Conservation (phyloP, 768 basidiomycete genomes). For the Lactarius hatsudake region DNA sequence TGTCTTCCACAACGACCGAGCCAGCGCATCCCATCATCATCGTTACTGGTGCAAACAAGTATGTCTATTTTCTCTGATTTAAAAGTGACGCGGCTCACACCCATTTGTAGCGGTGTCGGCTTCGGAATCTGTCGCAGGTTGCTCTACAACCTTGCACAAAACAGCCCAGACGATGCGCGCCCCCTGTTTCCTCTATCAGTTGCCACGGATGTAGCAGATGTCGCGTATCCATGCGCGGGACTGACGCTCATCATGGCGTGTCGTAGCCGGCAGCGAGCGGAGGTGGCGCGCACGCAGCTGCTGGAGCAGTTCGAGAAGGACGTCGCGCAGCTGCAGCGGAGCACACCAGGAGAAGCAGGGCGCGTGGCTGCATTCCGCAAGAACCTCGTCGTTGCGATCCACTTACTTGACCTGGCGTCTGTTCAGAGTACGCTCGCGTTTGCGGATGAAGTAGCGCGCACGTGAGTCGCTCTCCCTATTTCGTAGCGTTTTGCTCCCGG, state of each 20-base stretch:
- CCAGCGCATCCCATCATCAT: slow-evolving; percentile 33
- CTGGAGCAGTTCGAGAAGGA: slow-evolving; percentile 53
- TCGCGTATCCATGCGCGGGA: slow-evolving; percentile 43
- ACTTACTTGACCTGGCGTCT: slow-evolving; percentile 61
- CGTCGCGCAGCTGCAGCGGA: slow-evolving; percentile 39
- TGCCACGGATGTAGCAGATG: slow-evolving; percentile 22
- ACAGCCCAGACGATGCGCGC: slow-evolving; percentile 48
- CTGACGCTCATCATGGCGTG: slow-evolving; percentile 81
- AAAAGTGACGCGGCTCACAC: not conserved
- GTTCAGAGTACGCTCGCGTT: slow-evolving; percentile 62
- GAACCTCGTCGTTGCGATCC: slow-evolving; percentile 58
- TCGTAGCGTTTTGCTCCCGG: not conserved
- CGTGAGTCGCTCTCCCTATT: slow-evolving; percentile 40
- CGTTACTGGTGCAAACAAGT: slow-evolving; percentile 41
- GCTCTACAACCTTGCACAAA: slow-evolving; percentile 59
- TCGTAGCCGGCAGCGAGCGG: slow-evolving; percentile 61
- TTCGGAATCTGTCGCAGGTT: slow-evolving; percentile 82
- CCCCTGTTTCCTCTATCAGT: slow-evolving; percentile 41
- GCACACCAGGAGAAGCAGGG: slow-evolving; percentile 42
- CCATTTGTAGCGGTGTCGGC: slow-evolving; percentile 63
- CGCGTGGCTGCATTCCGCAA: slow-evolving; percentile 56
- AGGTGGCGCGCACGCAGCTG: slow-evolving; percentile 56
- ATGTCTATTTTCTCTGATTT: slow-evolving; percentile 4
- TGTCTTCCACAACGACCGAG: not conserved
- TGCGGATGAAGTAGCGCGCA: slow-evolving; percentile 48